Evolutionary conservation across 305 asterid genomes (phyloP), one percentile per base, ranked within the genome.

Genomic region (Nicotiana rustica): DNA sequence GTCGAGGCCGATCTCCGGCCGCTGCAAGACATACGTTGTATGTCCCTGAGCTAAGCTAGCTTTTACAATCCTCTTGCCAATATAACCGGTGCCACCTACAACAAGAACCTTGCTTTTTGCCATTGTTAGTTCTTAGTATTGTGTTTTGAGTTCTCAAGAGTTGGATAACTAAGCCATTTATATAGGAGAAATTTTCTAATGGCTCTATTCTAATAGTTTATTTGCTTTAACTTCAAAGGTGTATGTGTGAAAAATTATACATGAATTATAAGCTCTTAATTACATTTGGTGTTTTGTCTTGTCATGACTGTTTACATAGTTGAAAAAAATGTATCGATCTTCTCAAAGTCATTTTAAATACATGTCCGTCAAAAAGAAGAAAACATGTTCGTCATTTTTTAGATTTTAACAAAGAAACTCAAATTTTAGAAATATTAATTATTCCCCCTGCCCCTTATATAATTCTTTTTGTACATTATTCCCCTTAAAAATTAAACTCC

Each of bases 71-170:
- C 92, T 90, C 87, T 80, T 93, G 0, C 98, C 97, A 10, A 93
- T 75, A 87, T 93, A 93, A 1, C 98, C 97, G 0, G 97, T 95
- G 18, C 95, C 97, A 35, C 98, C 97, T 1, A 95, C 97, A 7
- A 95, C 89, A 14, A 95, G 95, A 84, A 95, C 89, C 81, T 87
- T 90, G 84, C 96, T 89, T 77, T 91, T 91, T 1, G 29, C 88
- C 97, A 90, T 90, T 70, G 7, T 83, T 68, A 44, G 14, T 21
- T 49, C 10, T 52, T 29, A 3, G 47, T 65, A 25, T 65, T 65
- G 31, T 65, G 71, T 3, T n/a, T 67, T 67, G 55, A 52, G 57
- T 52, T 52, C 57, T 13, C 57, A 67, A 17, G 52, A 67, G 6
- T 47, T 73, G 79, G 79, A 49, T 9, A 19, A 73, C 14, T 73